Evolutionary conservation across 2,329 filamentous ascomycete species (phyloP).

Genomic region (Cryphonectria carpinicola): DNA sequence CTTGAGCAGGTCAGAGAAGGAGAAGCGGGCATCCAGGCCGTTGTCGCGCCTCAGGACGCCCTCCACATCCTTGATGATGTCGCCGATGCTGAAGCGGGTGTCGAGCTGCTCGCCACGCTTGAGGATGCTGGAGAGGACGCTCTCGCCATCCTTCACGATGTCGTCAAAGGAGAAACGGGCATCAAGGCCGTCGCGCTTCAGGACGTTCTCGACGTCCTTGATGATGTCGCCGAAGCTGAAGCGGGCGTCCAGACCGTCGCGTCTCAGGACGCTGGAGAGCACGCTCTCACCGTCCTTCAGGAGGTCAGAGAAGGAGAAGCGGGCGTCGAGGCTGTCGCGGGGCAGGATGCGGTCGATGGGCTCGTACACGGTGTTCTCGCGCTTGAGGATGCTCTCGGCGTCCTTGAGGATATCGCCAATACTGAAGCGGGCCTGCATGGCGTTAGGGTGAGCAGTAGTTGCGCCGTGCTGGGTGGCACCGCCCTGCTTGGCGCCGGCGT

Average conservation of each 20-base stretch:
- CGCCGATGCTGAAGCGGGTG: neutral
- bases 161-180: conserved; percentile 7
- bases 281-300: conserved; percentile 3
- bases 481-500: neutral
- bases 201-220: conserved; percentile 9
- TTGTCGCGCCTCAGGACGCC: neutral
- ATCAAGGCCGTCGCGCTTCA: conserved; percentile 10
- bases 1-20: conserved; percentile 6
- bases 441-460: neutral
- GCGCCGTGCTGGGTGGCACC: neutral
- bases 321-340: conserved; percentile 7
- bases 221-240: conserved; percentile 12
- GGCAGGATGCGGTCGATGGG: conserved; percentile 8
- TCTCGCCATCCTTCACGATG: conserved; percentile 9
- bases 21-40: conserved; percentile 11
- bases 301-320: conserved; percentile 10
- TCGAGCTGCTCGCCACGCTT: conserved; percentile 8
- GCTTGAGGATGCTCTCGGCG: conserved; percentile 13
- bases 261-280: neutral
- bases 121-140: neutral
- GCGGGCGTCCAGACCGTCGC: neutral
- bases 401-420: conserved; percentile 13
- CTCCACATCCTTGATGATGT: neutral
- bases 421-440: conserved; percentile 8
- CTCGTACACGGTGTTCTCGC: neutral